Base-by-base conservation (phyloP, 306 rosid genomes). In the Cucurbita argyrosperma region DNA sequence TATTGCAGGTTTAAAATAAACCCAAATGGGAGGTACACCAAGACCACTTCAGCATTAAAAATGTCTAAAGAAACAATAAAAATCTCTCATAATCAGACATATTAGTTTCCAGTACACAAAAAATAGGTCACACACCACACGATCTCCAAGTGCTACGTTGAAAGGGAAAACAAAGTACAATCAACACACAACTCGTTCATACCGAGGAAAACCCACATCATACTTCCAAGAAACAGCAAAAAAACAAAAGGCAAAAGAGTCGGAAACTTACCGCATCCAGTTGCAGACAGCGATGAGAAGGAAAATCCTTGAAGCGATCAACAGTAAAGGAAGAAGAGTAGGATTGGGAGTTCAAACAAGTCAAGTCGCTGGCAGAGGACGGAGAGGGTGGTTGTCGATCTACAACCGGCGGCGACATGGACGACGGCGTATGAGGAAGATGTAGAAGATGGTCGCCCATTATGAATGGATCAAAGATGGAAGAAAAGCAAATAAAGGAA, bases 261-360 rank as follows among this genome's bases (percentile, higher is more conserved):
- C 21, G 13, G 9, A 53, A 76, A 16, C 40, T 75, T 85, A 90
- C 98, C 88, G 46, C 76, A 52, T 61, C 62, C 52, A 62, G 69
- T 62, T 62, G 49, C 7, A 46, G 40, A 73, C 7, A 61, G 49
- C 49, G 80, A 77, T 3, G 79, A 53, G 80, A 59, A 51, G 40
- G 46, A 5, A 40, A 40, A 55, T 59, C 85, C 7, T 72, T 23
- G 71, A 82, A 85, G 59, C 75, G 8, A 63, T 76, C 80, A 9
- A 72, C 39, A 42, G 88, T 76, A 65, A 82, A 18, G 80, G 85
- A 77, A 65, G 95, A 85, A 69, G 95, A 85, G 54, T 38, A 11
- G 3, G 80, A 80, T 72, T 40, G 66, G 15, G 92, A 83, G 83
- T 21, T 39, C 30, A 79, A 49, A 52, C 68, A 81, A 83, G 88